Percentiles rank a stretch among this genome's conserved stretches.
phyloP scores from a whole-genome alignment of 495 filamentous ascomycete species.

The Neurospora sp. region DNA sequence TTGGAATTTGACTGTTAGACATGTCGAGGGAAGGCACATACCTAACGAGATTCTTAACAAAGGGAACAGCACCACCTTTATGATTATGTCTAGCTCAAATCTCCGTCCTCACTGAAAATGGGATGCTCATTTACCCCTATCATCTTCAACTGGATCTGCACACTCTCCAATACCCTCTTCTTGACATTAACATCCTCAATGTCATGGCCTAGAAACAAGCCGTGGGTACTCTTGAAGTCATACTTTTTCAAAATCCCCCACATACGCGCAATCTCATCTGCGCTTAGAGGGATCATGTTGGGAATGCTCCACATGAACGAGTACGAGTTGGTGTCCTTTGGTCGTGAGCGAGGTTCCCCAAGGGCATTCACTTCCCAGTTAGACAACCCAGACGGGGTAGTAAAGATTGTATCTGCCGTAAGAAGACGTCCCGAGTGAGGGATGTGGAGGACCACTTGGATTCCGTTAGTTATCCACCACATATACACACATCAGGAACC shows the following conservation, averaged over 20 bases:
- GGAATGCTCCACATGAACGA: slow-evolving; percentile 73
- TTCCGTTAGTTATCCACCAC: neutral
- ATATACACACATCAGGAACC: neutral
- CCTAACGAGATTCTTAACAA: no score
- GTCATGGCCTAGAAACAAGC: slow-evolving; percentile 52
- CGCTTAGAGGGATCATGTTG: slow-evolving; percentile 66
- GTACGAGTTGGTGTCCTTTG: slow-evolving; percentile 49
- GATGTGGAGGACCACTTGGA: slow-evolving; percentile 42
- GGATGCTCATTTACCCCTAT: slow-evolving; percentile 45
- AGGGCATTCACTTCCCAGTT: slow-evolving; percentile 29
- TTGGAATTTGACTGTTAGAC: neutral
- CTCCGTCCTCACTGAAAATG: slow-evolving; percentile 24
- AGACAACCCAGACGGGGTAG: slow-evolving; percentile 45
- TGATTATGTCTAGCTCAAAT: neutral
- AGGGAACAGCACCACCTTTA: no score
- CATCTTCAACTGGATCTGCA: slow-evolving; percentile 54
- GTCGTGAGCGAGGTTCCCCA: slow-evolving; percentile 31
- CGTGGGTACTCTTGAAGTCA: slow-evolving; percentile 54
- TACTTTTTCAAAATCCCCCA: slow-evolving; percentile 43
- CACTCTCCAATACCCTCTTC: slow-evolving; percentile 58
- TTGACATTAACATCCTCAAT: slow-evolving; percentile 48
- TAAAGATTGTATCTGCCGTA: slow-evolving; percentile 62
- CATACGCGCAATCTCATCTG: slow-evolving; percentile 43
- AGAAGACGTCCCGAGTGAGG: slow-evolving; percentile 42
- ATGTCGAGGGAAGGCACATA: neutral